A percentile compares a stretch with the other conserved stretches of the same genome.
Conservation (phyloP, 176 grass and related monocot species). For the Aegilops longissima region DNA sequence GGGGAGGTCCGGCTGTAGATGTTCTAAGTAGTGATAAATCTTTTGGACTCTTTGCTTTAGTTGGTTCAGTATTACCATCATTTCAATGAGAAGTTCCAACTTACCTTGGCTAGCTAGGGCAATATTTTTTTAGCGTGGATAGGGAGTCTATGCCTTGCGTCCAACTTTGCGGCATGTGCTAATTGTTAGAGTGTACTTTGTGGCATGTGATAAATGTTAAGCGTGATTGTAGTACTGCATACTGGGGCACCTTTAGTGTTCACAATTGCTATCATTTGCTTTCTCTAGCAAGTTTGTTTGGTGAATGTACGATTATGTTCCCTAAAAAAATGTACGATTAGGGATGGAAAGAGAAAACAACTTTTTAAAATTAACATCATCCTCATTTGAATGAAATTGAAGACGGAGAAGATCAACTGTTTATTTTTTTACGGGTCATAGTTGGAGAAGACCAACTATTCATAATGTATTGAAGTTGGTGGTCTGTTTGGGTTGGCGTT, state of each 20-base stretch:
- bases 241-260: background rate
- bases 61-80: background rate
- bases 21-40: background rate
- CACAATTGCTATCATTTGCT: background rate
- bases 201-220: background rate
- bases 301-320: conserved; percentile 2
- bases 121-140: background rate
- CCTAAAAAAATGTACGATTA: background rate
- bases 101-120: background rate
- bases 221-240: background rate
- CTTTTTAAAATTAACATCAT: conserved; percentile 20
- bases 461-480: background rate
- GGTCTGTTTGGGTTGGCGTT: no score
- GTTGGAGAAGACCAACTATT: background rate
- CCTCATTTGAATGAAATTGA: background rate
- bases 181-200: background rate
- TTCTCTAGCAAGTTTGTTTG: conserved; percentile 24
- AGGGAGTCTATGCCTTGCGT: background rate
- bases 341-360: background rate
- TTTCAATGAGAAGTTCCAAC: background rate
- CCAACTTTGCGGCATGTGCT: background rate
- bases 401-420: background rate
- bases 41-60: background rate
- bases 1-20: no score
- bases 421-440: background rate